Evolutionary conservation across 192 early-diverging fungal genomes (phyloP).

Genomic region (Podila verticillata): DNA sequence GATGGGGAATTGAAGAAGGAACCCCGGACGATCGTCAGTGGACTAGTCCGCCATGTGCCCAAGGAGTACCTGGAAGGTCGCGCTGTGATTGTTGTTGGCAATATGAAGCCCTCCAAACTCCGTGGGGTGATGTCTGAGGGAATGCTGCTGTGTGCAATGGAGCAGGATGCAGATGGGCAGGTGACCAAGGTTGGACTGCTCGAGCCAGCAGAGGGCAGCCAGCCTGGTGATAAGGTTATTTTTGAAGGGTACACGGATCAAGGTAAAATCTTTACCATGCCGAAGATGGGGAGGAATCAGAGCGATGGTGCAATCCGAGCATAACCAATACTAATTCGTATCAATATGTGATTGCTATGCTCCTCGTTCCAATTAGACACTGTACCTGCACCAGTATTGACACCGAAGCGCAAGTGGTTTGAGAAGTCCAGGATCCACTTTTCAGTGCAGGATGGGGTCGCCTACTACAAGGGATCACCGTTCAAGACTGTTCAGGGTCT

Average conservation of each 20-base stretch:
- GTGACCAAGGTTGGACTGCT: slow-evolving; percentile 62
- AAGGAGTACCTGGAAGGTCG: slow-evolving; percentile 60
- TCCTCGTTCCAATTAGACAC: slow-evolving; percentile 10
- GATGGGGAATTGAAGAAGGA: slow-evolving; percentile 41
- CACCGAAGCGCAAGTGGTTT: slow-evolving; percentile 51
- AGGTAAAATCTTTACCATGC: background rate
- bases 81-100: slow-evolving; percentile 64
- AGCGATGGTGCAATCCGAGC: no score
- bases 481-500: slow-evolving; percentile 38
- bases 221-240: slow-evolving; percentile 63
- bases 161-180: slow-evolving; percentile 38
- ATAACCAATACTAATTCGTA: no score
- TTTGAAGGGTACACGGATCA: slow-evolving; percentile 54
- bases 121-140: slow-evolving; percentile 72
- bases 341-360: background rate
- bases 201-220: slow-evolving; percentile 57
- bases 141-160: slow-evolving; percentile 71
- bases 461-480: slow-evolving; percentile 46
- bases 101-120: slow-evolving; percentile 73
- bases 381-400: slow-evolving; percentile 29
- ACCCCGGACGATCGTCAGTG: slow-evolving; percentile 74
- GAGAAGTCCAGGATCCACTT: slow-evolving; percentile 38
- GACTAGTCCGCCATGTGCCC: slow-evolving; percentile 64
- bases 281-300: no score
- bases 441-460: slow-evolving; percentile 36